Evolutionary conservation across 495 filamentous ascomycete species (phyloP).

Genomic region (Hypoxylon subgilvum): DNA sequence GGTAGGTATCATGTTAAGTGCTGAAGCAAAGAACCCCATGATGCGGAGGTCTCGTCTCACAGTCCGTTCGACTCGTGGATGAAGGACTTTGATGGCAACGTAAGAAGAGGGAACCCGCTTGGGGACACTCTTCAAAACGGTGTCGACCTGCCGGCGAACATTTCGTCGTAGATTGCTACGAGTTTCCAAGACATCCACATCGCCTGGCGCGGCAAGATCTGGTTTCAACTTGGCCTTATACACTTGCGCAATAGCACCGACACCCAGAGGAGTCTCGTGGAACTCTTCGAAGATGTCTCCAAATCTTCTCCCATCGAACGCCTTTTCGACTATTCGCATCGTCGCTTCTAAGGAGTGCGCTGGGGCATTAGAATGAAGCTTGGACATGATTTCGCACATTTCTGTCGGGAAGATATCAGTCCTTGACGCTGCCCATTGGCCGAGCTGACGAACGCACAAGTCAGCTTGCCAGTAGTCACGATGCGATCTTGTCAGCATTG

Average conservation of each 20-base stretch:
- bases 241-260: slow-evolving; percentile 96
- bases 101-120: slow-evolving; percentile 87
- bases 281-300: slow-evolving; percentile 98
- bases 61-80: slow-evolving; percentile 86
- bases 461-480: slow-evolving; percentile 25
- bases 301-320: slow-evolving; percentile 80
- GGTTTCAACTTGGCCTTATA: slow-evolving; percentile 94
- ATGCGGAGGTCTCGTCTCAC: slow-evolving; percentile 90
- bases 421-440: slow-evolving; percentile 98
- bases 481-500: neutral
- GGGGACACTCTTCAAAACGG: slow-evolving; percentile 82
- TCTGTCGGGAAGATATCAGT: slow-evolving; percentile 97
- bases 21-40: slow-evolving; percentile 88
- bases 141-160: slow-evolving; percentile 81
- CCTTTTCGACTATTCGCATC: slow-evolving; percentile 75
- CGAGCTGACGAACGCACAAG: slow-evolving; percentile 65
- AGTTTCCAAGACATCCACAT: slow-evolving; percentile 60
- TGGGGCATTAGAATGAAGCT: slow-evolving; percentile 90
- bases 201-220: slow-evolving; percentile 68
- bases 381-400: slow-evolving; percentile 92
- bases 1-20: slow-evolving; percentile 87
- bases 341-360: slow-evolving; percentile 86
- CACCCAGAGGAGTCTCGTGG: slow-evolving; percentile 85
- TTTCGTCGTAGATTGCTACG: slow-evolving; percentile 65
- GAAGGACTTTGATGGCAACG: slow-evolving; percentile 95